Evolutionary conservation across 331 rosid species (phyloP).

Genomic region (Quercus tomentella): DNA sequence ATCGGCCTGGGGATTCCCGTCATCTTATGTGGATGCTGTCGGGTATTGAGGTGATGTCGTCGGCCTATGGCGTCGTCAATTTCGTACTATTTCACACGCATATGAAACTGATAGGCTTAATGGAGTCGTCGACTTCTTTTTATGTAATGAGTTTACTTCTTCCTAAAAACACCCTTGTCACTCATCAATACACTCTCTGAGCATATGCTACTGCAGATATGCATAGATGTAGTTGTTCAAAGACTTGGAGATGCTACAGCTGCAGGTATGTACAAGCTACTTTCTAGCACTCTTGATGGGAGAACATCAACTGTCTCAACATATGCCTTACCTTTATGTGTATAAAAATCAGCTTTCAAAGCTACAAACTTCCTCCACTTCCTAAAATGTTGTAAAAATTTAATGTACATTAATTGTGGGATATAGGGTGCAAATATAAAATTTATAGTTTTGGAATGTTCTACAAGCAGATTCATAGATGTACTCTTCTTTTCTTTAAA

Average conservation of each 20-base stretch:
- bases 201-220: conserved; percentile 50
- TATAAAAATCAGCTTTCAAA: conserved; percentile 54
- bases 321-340: conserved; percentile 75
- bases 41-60: no score
- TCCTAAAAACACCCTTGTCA: no score
- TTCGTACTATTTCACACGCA: no score
- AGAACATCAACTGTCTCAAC: conserved; percentile 62
- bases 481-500: not conserved
- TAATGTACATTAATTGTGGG: not conserved
- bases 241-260: conserved; percentile 95
- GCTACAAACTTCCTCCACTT: conserved; percentile 27
- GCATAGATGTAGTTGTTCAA: conserved; percentile 87
- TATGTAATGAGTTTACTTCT: no score
- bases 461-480: not conserved
- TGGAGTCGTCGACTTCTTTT: no score
- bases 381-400: conserved; percentile 12
- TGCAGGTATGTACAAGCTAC: conserved; percentile 89
- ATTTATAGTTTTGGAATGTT: not conserved
- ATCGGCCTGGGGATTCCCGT: no score
- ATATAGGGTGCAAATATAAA: not conserved
- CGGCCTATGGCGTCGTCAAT: no score
- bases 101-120: no score
- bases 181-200: not conserved
- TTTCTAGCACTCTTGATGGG: conserved; percentile 52
- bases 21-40: no score